phyloP scores from a whole-genome alignment of 2,329 filamentous ascomycete species.

The Fusarium paranaense region DNA sequence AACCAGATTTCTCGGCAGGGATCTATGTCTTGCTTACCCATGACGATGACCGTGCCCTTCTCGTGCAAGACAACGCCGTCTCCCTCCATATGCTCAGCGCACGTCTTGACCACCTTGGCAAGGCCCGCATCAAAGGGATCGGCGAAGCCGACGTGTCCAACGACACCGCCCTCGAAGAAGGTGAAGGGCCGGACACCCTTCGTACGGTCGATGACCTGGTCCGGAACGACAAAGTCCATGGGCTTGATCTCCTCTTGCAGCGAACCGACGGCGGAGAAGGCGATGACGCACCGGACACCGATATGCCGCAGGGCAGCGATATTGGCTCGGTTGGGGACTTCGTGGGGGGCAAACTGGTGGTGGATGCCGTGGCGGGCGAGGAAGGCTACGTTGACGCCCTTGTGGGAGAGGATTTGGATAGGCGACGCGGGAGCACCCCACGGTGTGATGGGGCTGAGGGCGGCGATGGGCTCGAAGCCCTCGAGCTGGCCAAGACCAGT shows the following conservation, averaged over 20 bases:
- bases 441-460: slow-evolving; percentile 81
- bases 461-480: slow-evolving; percentile 86
- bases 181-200: slow-evolving; percentile 95
- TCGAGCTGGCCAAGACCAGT: slow-evolving; percentile 91
- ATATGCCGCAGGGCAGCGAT: slow-evolving; percentile 95
- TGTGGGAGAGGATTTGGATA: slow-evolving; percentile 90
- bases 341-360: slow-evolving; percentile 92
- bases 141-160: slow-evolving; percentile 94
- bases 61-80: slow-evolving; percentile 88
- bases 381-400: slow-evolving; percentile 86
- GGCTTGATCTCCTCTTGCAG: slow-evolving; percentile 93
- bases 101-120: slow-evolving; percentile 80
- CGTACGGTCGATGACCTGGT: slow-evolving; percentile 97
- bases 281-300: slow-evolving; percentile 90
- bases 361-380: slow-evolving; percentile 90
- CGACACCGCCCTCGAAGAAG: slow-evolving; percentile 92
- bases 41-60: slow-evolving; percentile 88
- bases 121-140: slow-evolving; percentile 91
- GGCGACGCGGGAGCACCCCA: slow-evolving; percentile 84
- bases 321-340: slow-evolving; percentile 95
- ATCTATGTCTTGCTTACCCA: slow-evolving; percentile 67
- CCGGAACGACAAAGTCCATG: slow-evolving; percentile 95
- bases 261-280: slow-evolving; percentile 94
- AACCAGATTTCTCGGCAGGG: slow-evolving; percentile 2
- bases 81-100: slow-evolving; percentile 80